Conservation (phyloP, 139 green algal species). For the Zygnema cylindricum region DNA sequence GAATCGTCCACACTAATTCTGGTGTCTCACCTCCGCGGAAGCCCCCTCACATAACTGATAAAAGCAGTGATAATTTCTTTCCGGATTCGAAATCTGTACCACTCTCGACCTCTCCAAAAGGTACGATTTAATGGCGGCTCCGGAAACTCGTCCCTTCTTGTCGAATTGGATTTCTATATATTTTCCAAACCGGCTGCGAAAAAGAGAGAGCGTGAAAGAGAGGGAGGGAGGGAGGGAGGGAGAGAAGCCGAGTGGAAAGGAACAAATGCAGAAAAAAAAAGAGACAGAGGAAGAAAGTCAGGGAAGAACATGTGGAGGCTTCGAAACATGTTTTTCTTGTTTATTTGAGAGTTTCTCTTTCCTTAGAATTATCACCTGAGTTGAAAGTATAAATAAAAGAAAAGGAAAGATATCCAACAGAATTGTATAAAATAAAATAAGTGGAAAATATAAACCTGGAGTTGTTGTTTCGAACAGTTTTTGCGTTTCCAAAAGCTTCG, state of each 20-base stretch:
- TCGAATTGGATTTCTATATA: slow-evolving; percentile 98
- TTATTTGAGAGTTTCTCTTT: too few species aligned
- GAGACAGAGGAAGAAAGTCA: too few species aligned
- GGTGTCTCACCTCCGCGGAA: slow-evolving; percentile 46
- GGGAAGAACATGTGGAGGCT: too few species aligned
- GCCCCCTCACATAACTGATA: slow-evolving; percentile 96
- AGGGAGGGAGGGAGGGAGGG: too few species aligned
- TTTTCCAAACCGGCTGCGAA: slow-evolving; percentile 91
- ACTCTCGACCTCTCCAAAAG: slow-evolving; percentile 95
- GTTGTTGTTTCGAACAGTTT: slow-evolving; percentile 70
- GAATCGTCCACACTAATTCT: too few species aligned
- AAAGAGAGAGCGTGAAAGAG: too few species aligned
- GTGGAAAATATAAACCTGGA: slow-evolving; percentile 46
- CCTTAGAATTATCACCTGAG: too few species aligned
- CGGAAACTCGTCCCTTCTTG: slow-evolving; percentile 56
- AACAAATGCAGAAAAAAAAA: not conserved
- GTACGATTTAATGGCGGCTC: slow-evolving; percentile 81
- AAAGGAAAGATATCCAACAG: too few species aligned
- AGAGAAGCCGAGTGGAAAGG: not conserved
- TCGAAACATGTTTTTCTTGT: too few species aligned
- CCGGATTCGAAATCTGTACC: slow-evolving; percentile 88
- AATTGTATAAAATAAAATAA: too few species aligned
- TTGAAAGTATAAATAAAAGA: too few species aligned
- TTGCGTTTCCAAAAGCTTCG: slow-evolving; percentile 69
- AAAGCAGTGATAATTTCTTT: slow-evolving; percentile 98